These are phyloP conservation scores for Globisporangium yorkense DNA, from an alignment of 352 stramenopile genomes.

Conservation along the genomic window DNA sequence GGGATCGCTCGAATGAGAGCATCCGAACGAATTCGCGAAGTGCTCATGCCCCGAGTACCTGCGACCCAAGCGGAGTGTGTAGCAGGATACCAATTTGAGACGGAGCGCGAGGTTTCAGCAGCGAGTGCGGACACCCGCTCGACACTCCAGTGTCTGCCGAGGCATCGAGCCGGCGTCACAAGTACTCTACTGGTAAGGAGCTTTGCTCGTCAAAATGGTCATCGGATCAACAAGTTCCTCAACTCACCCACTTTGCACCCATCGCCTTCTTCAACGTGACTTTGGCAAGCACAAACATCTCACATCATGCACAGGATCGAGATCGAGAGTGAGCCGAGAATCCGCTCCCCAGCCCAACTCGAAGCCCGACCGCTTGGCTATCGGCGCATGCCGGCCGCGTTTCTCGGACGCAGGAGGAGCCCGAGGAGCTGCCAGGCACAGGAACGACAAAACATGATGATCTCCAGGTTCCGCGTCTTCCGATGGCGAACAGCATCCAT, in stretches of 20 bases:
- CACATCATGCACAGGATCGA: not conserved
- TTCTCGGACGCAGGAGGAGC: not conserved
- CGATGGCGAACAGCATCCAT: not conserved
- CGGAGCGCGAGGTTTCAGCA: too few species aligned
- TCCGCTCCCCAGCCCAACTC: not conserved
- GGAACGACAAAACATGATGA: not conserved
- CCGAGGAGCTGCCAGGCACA: not conserved
- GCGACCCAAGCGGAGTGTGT: too few species aligned
- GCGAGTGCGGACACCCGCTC: not conserved
- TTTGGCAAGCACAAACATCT: too few species aligned
- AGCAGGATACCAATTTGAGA: too few species aligned
- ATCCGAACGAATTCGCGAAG: too few species aligned
- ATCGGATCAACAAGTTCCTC: not conserved
- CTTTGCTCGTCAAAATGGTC: not conserved
- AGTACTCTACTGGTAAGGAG: not conserved
- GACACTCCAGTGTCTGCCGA: not conserved
- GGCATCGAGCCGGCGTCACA: not conserved
- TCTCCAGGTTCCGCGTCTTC: too few species aligned
- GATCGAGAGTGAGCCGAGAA: not conserved
- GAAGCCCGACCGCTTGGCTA: not conserved
- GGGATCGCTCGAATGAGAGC: too few species aligned
- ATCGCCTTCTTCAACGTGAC: not conserved
- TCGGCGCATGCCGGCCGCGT: not conserved
- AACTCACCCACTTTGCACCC: not conserved
- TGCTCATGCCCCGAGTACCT: too few species aligned